Base-by-base conservation (phyloP, 805 yeast species). In the Starmera pachycereana region DNA sequence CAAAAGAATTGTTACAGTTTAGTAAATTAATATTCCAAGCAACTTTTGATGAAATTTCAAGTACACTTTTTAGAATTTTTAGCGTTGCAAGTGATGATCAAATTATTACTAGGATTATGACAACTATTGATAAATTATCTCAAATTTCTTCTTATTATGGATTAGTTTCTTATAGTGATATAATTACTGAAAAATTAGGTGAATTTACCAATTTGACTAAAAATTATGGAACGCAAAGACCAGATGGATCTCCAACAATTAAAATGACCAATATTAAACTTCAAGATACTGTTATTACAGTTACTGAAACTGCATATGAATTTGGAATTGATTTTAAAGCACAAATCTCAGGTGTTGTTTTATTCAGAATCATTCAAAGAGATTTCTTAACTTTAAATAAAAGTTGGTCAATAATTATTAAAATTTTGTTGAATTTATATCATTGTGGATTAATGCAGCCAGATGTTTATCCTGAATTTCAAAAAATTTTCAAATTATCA, bases 291-390 rank as follows among this genome's bases (percentile, higher is more conserved):
- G 27, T 22, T 22, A 50, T 92, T 30, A 80, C 83, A 4, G 92
- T 92, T 4, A 81, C 94, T 53, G 88, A 86, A 41, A 63, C 77
- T 39, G 76, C 96, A 0, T 86, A 88, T 12, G 71, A 80, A 57
- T 80, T 92, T 55, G 99, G 98, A 7, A 71, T 81, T 37, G 92
- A 88, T 53, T 85, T 86, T 63, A 87, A 89, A 53, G 95, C 95
- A 0, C 98, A 94, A 55, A 64, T 90, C 44, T 81, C 96, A 11
- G 72, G 88, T 2, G 88, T 89, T 38, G 90, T 90, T 1, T 65
- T 90, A 37, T 88, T 90, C 66, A 69, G 95, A 46, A 74, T 90
- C 29, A 61, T 85, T 28, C 75, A 76, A 46, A 74, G 76, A 47
- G 77, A 76, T 28, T 67, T 68, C 19, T 67, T 72, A 38, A 58